Conservation (phyloP, 2,329 filamentous ascomycete genomes). For the Fusarium bulbicola region DNA sequence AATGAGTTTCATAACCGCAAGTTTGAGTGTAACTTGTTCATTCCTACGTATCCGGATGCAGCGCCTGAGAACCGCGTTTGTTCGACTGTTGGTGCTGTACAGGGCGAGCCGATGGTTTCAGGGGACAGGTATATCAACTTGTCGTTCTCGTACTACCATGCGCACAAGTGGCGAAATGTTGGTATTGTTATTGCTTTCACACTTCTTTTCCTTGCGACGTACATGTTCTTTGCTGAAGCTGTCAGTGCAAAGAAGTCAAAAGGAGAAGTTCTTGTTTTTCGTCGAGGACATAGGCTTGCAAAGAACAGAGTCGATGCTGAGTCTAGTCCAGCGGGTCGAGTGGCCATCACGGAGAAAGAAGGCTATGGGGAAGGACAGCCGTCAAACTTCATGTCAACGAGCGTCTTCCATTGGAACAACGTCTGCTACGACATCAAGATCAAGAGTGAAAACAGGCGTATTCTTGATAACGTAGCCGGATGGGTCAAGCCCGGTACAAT, state of each 20-base stretch:
- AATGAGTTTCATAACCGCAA: conserved; percentile 66
- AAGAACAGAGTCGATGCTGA: conserved; percentile 15
- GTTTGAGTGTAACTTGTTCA: conserved; percentile 42
- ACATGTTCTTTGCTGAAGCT: conserved; percentile 61
- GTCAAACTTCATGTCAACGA: conserved; percentile 62
- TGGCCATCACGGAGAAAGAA: conserved; percentile 22
- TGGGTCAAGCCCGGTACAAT: conserved; percentile 91
- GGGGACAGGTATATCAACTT: conserved; percentile 58
- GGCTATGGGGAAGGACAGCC: conserved; percentile 1
- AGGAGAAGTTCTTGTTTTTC: conserved; percentile 69
- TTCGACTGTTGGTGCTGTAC: conserved; percentile 54
- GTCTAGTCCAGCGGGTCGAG: conserved; percentile 6
- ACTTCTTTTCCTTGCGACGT: conserved; percentile 56
- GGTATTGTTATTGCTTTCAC: conserved; percentile 64
- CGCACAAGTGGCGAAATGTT: conserved; percentile 64
- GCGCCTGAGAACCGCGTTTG: conserved; percentile 52
- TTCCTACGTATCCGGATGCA: conserved; percentile 42
- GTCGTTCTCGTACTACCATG: conserved; percentile 54
- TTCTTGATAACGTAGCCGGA: conserved; percentile 84
- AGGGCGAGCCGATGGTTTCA: conserved; percentile 54
- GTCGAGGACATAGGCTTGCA: conserved; percentile 48
- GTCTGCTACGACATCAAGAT: conserved; percentile 79
- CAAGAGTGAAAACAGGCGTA: conserved; percentile 74
- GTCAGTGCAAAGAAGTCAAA: conserved; percentile 62
- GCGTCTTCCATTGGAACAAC: conserved; percentile 83